These are phyloP conservation scores for Stachybotrys elegans DNA, from an alignment of 2,329 filamentous ascomycete species.

Conservation along the genomic window DNA sequence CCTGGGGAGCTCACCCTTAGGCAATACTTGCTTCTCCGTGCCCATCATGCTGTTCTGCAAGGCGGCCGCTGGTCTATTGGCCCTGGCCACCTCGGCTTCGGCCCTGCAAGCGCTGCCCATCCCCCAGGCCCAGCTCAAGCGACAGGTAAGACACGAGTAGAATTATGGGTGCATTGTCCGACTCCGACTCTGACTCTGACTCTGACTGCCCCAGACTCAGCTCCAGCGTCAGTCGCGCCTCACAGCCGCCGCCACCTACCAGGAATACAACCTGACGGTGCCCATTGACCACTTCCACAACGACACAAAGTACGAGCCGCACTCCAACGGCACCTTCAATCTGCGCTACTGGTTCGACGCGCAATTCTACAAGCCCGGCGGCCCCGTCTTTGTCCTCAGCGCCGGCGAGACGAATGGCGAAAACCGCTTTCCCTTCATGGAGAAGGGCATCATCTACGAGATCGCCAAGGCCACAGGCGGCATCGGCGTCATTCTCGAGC, in stretches of 20 bases:
- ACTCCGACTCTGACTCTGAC: no score
- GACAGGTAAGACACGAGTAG: not conserved
- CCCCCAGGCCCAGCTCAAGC: not conserved
- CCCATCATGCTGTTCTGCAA: not conserved
- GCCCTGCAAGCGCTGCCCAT: slow-evolving; percentile 1
- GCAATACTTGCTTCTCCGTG: not conserved
- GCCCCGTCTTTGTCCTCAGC: slow-evolving; percentile 74
- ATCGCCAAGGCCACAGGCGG: slow-evolving; percentile 67
- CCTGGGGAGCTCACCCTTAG: not conserved
- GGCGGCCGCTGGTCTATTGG: not conserved
- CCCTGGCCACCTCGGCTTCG: not conserved
- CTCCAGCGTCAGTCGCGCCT: not conserved
- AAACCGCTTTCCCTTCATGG: slow-evolving; percentile 63
- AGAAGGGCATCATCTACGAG: slow-evolving; percentile 72
- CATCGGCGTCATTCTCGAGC: slow-evolving; percentile 76
- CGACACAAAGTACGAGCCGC: slow-evolving; percentile 70
- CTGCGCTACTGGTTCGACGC: slow-evolving; percentile 83
- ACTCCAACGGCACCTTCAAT: slow-evolving; percentile 61
- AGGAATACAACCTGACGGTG: slow-evolving; percentile 31
- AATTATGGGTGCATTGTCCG: no score
- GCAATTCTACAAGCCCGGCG: slow-evolving; percentile 67
- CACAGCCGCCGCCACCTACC: not conserved
- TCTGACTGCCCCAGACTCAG: not conserved
- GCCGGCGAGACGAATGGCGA: slow-evolving; percentile 63
- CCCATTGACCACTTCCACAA: slow-evolving; percentile 81